Conservation (phyloP, 202 grass and related monocot genomes). For the Panicum hallii region DNA sequence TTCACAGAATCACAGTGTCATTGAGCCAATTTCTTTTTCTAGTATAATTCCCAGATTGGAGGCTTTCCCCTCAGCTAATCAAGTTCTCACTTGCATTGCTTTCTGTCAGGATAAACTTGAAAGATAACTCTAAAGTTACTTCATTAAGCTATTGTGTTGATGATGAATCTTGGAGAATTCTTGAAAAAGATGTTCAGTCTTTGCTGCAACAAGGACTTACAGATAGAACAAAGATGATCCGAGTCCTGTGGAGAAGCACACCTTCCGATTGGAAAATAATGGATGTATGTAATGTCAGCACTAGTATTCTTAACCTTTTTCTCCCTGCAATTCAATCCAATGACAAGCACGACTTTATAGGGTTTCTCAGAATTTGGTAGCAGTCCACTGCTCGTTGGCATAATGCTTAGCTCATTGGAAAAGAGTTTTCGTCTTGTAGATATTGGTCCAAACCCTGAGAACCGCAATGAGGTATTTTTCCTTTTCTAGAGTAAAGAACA, state of each 20-base stretch:
- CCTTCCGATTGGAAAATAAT: conserved; percentile 87
- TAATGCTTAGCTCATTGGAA: conserved; percentile 76
- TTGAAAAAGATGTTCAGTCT: conserved; percentile 72
- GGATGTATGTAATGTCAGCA: conserved; percentile 68
- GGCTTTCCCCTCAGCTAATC: conserved; percentile 4
- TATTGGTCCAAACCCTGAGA: conserved; percentile 88
- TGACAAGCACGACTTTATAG: conserved; percentile 53
- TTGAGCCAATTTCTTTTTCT: conserved; percentile 26
- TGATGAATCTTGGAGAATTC: conserved; percentile 84
- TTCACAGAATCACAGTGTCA: neutral
- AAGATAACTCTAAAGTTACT: conserved; percentile 66
- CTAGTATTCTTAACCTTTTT: conserved; percentile 25
- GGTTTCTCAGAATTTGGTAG: conserved; percentile 86
- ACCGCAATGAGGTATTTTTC: conserved; percentile 67
- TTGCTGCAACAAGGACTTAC: conserved; percentile 81
- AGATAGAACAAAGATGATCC: conserved; percentile 89
- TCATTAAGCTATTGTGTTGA: conserved; percentile 73
- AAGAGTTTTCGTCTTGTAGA: conserved; percentile 83
- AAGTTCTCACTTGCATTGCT: conserved; percentile 37
- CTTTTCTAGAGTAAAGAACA: conserved; percentile 32
- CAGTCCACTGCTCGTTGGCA: conserved; percentile 65
- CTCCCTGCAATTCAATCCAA: conserved; percentile 34
- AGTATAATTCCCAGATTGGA: conserved; percentile 36
- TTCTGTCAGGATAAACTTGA: conserved; percentile 84
- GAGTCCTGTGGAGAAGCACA: conserved; percentile 81